Evolutionary conservation across 257 asterid genomes (phyloP), one percentile per base, ranked within the genome.

Genomic region (Echium plantagineum): DNA sequence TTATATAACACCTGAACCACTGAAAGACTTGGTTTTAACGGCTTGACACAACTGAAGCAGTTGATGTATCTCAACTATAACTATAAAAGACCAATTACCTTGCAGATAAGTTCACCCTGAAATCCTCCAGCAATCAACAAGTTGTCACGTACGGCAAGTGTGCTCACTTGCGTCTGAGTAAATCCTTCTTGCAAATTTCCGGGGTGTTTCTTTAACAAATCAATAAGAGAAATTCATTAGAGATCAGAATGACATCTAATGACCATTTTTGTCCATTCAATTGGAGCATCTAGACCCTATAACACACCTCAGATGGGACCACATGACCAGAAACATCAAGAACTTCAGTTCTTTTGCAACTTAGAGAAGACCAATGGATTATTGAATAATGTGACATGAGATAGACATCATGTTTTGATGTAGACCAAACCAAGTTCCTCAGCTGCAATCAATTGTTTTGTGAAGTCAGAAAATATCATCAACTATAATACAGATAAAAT

Each of bases 311-410:
- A 17, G 57, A 46, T 7, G 54, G 66, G 12, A 16, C 20, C 38
- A 49, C 20, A 49, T 48, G 57, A 12, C 58, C 31, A 62, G 21
- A 24, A 16, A 26, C 28, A 64, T 46, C 52, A 68, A 56, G 62
- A 63, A 68, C 21, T 79, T 82, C 85, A 0, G 85, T 72, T 73
- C 75, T 82, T 51, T 63, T 79, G 72, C 81, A 82, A 54, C 61
- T 77, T 62, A 82, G 62, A 31, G 85, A 82, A 55, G 72, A 68
- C 72, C 72, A 68, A 60, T 68, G 72, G 67, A 61, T 61, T 15
- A 68, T 57, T 28, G 72, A 68, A 58, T 55, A 68, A 55, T 68
- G 46, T 9, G 66, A 63, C 60, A 68, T 68, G n/a, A 68, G 62
- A 59, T 67, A 67, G 61, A 60, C 72, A 55, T 67, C 72, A 55